These are phyloP conservation scores for Trichoderma simmonsii DNA, from an alignment of 2,329 filamentous ascomycete genomes.

Conservation along the genomic window DNA sequence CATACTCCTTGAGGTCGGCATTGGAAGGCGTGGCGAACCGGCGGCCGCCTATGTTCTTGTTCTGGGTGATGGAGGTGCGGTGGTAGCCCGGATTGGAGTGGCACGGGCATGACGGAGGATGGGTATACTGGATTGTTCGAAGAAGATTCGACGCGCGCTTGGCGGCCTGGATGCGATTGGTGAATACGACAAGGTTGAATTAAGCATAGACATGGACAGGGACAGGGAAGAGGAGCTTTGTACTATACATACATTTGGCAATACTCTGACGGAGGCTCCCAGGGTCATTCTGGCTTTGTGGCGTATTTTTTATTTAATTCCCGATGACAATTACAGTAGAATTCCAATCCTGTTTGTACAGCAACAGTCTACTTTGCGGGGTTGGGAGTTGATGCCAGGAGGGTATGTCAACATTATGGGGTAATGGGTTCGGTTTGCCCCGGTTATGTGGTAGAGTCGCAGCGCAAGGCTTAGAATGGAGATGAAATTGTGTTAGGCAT, in stretches of 20 bases:
- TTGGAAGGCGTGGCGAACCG: slow-evolving; percentile 69
- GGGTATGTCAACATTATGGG: background rate
- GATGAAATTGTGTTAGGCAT: background rate
- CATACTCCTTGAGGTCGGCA: slow-evolving; percentile 82
- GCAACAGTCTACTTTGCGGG: background rate
- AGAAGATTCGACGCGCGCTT: slow-evolving; percentile 69
- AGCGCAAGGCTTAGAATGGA: background rate
- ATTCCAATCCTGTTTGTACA: background rate
- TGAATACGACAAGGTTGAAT: background rate
- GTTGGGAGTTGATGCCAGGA: background rate
- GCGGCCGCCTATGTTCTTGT: slow-evolving; percentile 37
- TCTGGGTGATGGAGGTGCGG: slow-evolving; percentile 57
- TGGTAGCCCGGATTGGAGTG: slow-evolving; percentile 85
- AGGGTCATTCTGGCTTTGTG: background rate
- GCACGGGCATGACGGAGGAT: slow-evolving; percentile 85
- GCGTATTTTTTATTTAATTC: background rate
- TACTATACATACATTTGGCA: slow-evolving; percentile 11
- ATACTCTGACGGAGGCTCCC: slow-evolving; percentile 4
- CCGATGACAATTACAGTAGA: background rate
- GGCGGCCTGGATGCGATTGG: slow-evolving; percentile 45
- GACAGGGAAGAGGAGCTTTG: background rate
- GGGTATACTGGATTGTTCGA: slow-evolving; percentile 85
- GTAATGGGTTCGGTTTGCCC: background rate
- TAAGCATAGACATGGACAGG: background rate
- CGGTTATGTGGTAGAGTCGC: background rate